Evolutionary conservation across 345 rosid genomes (phyloP).

Genomic region (Bruguiera sexangula): DNA sequence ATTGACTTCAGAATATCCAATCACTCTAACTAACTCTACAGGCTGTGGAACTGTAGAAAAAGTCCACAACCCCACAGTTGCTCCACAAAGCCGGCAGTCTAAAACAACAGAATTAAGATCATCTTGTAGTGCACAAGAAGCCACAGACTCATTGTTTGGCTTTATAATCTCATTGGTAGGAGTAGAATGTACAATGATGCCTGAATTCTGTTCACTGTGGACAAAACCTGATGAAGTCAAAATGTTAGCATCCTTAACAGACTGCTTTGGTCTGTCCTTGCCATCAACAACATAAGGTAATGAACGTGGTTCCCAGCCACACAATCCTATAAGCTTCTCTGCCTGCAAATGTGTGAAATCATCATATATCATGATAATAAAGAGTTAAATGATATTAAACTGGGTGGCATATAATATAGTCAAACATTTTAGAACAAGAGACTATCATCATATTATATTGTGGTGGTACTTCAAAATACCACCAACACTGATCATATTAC

Average conservation of each 20-base stretch:
- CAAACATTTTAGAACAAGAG: no score
- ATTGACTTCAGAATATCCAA: slow-evolving; percentile 52
- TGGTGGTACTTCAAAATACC: no score
- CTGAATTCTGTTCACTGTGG: slow-evolving; percentile 35
- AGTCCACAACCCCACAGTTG: slow-evolving; percentile 91
- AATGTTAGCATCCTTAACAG: slow-evolving; percentile 28
- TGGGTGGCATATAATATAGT: no score
- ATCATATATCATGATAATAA: slow-evolving; percentile 2
- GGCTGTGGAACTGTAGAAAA: slow-evolving; percentile 61
- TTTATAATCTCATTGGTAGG: slow-evolving; percentile 29
- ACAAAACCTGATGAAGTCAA: slow-evolving; percentile 35
- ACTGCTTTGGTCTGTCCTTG: slow-evolving; percentile 41
- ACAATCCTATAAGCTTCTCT: slow-evolving; percentile 64
- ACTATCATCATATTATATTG: no score
- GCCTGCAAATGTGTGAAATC: slow-evolving; percentile 53
- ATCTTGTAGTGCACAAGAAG: slow-evolving; percentile 34
- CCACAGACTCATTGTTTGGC: slow-evolving; percentile 28
- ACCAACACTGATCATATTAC: no score
- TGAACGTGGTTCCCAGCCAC: slow-evolving; percentile 92
- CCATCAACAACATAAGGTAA: slow-evolving; percentile 76
- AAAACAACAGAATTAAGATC: slow-evolving; percentile 79
- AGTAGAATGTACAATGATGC: slow-evolving; percentile 23
- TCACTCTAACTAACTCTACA: slow-evolving; percentile 66
- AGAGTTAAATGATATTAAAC: no score
- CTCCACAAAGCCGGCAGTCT: slow-evolving; percentile 94